Evolutionary conservation across 2,329 filamentous ascomycete genomes (phyloP).

Genomic region (Paracamarosporium sp.): DNA sequence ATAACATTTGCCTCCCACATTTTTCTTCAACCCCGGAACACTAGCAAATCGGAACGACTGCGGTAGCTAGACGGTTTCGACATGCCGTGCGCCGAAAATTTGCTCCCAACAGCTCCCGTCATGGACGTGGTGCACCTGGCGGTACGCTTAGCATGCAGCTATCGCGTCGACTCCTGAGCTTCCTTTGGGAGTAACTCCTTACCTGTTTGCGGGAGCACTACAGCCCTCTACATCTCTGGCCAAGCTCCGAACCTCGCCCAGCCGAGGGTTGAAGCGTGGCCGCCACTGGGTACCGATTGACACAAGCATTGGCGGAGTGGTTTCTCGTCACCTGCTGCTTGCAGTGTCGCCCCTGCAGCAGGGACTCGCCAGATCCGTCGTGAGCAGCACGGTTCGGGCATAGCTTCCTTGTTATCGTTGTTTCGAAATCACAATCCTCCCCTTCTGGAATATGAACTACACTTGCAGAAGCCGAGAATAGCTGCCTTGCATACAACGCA

Average conservation of each 20-base stretch:
- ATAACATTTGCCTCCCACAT: conserved; percentile 12
- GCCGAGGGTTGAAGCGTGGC: conserved; percentile 8
- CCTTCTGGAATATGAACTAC: conserved; percentile 23
- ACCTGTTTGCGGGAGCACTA: conserved; percentile 5
- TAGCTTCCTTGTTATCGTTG: conserved; percentile 11
- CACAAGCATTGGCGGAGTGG: conserved; percentile 26
- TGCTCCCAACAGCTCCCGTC: conserved; percentile 22
- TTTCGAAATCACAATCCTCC: conserved; percentile 20
- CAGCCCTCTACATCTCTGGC: conserved; percentile 19
- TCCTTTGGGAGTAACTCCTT: conserved; percentile 12
- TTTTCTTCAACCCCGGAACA: conserved; percentile 1
- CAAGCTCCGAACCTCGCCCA: conserved; percentile 24
- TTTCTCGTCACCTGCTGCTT: conserved; percentile 21
- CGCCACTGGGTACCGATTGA: conserved; percentile 17
- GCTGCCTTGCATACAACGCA: conserved; percentile 14
- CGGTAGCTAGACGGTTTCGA: conserved; percentile 24
- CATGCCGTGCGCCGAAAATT: conserved; percentile 26
- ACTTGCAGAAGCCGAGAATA: conserved; percentile 19
- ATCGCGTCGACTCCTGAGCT: conserved; percentile 22
- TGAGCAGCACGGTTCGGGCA: conserved; percentile 21
- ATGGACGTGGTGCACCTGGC: conserved; percentile 9
- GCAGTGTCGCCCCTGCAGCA: conserved; percentile 26
- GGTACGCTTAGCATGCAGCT: conserved; percentile 23
- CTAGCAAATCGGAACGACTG: conserved; percentile 27
- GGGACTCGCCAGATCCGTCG: conserved; percentile 24